Base-by-base conservation (phyloP, 768 basidiomycete species). In the Russula virescens region DNA sequence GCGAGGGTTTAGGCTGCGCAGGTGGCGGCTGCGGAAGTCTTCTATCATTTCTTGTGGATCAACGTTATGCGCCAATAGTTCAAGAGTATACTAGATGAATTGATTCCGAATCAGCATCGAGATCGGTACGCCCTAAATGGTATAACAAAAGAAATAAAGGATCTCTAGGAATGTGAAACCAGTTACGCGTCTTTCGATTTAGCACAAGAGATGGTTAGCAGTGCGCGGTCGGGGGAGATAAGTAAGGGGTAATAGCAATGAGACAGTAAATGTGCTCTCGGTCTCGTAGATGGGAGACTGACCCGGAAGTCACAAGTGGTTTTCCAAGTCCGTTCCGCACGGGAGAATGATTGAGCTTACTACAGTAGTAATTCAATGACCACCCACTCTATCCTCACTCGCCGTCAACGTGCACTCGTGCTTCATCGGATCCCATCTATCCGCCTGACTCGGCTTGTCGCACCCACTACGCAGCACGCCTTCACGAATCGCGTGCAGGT, bases 341-440 rank as follows among this genome's bases (percentile, higher is more conserved):
- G 45, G n/a, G n/a, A 18, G 43, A 23, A 31, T 4, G 18, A 26
- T 18, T 23, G 19, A 19, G 8, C 34, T 58, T 58, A n/a, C n/a
- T 14, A 18, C 1, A 42, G 13, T n/a, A 28, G 19, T 2, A 11
- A 38, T 14, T 63, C 16, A 60, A 21, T 31, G 45, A 28, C 58
- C 64, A 7, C 60, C 57, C 6, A 47, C 61, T 60, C 72, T 74
- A 56, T 78, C 74, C 34, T 74, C 73, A 66, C 79, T 80, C 46
- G 69, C 69, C 9, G 79, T 76, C 10, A 79, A 68, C 19, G 79
- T 80, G 63, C 77, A 78, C 54, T 81, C 79, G 28, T 79, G 75
- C 61, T 73, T 76, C 60, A 61, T 58, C 6, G 69, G 61, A 35
- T 81, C 79, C 74, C 76, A 80, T 28, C 69, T 71, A 23, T 75